phyloP scores from a whole-genome alignment of 495 filamentous ascomycete genomes.

The Jackrogersella minutella region DNA sequence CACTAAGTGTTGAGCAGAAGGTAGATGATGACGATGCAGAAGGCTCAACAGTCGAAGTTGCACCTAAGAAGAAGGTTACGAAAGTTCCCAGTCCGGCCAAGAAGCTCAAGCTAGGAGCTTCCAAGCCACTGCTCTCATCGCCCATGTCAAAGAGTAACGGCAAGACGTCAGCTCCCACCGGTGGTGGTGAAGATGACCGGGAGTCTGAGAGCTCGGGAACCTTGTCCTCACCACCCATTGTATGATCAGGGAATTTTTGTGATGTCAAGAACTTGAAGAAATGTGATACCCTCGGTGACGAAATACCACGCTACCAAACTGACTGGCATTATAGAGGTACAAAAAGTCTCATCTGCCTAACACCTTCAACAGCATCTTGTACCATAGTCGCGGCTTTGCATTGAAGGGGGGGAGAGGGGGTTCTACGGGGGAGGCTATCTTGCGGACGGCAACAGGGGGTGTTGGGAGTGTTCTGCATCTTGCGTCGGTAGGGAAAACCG shows the following conservation, averaged over 20 bases:
- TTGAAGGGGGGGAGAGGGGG: slow-evolving; percentile 39
- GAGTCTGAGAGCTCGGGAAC: slow-evolving; percentile 61
- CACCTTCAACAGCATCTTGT: slow-evolving; percentile 29
- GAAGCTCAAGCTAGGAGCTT: slow-evolving; percentile 53
- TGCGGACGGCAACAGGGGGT: slow-evolving; percentile 17
- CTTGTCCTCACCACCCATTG: slow-evolving; percentile 56
- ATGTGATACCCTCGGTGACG: not conserved
- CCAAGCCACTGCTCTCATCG: slow-evolving; percentile 51
- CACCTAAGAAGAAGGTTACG: slow-evolving; percentile 52
- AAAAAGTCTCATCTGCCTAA: slow-evolving; percentile 4
- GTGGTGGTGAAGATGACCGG: slow-evolving; percentile 49
- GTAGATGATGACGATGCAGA: slow-evolving; percentile 48
- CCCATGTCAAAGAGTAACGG: slow-evolving; percentile 49
- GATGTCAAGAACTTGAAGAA: slow-evolving; percentile 1
- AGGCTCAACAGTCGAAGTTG: slow-evolving; percentile 52
- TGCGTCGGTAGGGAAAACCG: slow-evolving; percentile 22
- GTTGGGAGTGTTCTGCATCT: slow-evolving; percentile 34
- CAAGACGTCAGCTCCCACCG: slow-evolving; percentile 39
- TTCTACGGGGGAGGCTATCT: slow-evolving; percentile 34
- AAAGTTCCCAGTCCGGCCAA: slow-evolving; percentile 55
- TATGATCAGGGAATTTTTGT: slow-evolving; percentile 25
- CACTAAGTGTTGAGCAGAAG: slow-evolving; percentile 53
- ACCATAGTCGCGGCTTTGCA: slow-evolving; percentile 41
- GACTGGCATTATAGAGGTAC: not conserved
- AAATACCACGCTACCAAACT: slow-evolving; percentile 4